Conservation (phyloP, 345 rosid genomes). For the Chamaenerion angustifolium region DNA sequence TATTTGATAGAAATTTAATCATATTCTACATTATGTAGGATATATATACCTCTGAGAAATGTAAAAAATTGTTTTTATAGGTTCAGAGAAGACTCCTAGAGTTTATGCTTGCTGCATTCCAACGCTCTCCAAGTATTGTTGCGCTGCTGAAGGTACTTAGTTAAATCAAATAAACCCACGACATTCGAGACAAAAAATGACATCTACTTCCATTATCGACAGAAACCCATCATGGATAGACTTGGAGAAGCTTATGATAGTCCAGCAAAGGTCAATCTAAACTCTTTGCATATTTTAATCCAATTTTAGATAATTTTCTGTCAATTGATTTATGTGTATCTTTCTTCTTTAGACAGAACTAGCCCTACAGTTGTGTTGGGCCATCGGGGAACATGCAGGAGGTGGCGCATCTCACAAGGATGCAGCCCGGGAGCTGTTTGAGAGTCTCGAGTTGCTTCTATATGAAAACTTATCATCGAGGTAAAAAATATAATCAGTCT, state of each 20-base stretch:
- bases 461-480: constrained; percentile 89
- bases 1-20: constrained; percentile 1
- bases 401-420: constrained; percentile 81
- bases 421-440: constrained; percentile 94
- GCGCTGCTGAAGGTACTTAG: constrained; percentile 62
- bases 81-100: constrained; percentile 69
- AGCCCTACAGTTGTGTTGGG: constrained; percentile 95
- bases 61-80: constrained; percentile 18
- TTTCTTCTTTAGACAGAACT: constrained; percentile 44
- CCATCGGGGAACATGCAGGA: constrained; percentile 94
- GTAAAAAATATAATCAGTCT: constrained; percentile 16
- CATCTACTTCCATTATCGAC: constrained; percentile 14
- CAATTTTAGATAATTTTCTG: background rate
- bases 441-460: constrained; percentile 78
- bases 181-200: background rate
- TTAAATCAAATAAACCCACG: no score
- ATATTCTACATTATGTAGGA: background rate
- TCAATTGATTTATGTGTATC: background rate
- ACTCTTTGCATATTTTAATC: background rate
- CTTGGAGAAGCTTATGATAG: constrained; percentile 95
- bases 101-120: constrained; percentile 85
- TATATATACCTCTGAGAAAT: background rate
- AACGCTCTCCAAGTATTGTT: constrained; percentile 64
- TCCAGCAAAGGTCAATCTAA: constrained; percentile 56
- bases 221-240: constrained; percentile 90